Conservation (phyloP, 441 rosid species). For the Croton laevigatus region DNA sequence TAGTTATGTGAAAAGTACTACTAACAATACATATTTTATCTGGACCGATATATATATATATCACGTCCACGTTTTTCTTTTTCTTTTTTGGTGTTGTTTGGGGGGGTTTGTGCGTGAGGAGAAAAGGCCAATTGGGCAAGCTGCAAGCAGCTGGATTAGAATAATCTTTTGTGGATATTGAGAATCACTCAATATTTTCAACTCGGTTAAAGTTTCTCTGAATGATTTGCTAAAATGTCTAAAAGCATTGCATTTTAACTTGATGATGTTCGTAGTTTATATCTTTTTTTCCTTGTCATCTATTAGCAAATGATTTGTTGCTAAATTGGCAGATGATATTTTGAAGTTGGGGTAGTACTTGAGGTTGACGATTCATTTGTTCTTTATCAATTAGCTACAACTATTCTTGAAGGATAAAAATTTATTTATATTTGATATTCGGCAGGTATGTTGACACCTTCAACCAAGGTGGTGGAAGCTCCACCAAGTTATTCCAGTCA, state of each 20-base stretch:
- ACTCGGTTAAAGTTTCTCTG: no score
- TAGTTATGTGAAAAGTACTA: background rate
- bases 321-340: no score
- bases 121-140: background rate
- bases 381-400: background rate
- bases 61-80: no score
- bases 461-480: slow-evolving; percentile 59
- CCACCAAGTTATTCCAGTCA: slow-evolving; percentile 63
- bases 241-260: no score
- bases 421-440: background rate
- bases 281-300: no score
- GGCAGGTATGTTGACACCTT: slow-evolving; percentile 80
- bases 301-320: no score
- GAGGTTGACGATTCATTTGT: background rate
- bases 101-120: background rate
- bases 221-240: background rate
- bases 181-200: no score
- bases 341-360: no score
- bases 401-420: background rate
- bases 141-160: background rate
- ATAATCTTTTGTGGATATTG: no score
- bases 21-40: background rate
- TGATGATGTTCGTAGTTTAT: background rate
- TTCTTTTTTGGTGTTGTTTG: background rate
- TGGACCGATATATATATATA: background rate